These are phyloP conservation scores for Debaryomyces sp. DNA, from an alignment of 1,139 yeast species.

Conservation along the genomic window DNA sequence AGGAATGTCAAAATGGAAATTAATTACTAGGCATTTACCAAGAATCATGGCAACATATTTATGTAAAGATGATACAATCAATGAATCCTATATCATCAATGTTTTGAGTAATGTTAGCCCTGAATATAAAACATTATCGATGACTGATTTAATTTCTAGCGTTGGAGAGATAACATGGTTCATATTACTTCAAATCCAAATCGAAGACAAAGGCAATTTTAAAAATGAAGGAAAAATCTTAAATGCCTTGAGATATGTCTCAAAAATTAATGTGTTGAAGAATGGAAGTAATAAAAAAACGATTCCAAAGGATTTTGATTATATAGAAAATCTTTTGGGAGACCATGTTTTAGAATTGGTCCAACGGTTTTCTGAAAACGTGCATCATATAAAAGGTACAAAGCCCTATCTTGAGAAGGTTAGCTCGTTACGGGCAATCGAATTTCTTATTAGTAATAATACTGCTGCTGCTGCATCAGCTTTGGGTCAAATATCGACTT, in stretches of 20 bases:
- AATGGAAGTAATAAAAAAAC: constrained; percentile 14
- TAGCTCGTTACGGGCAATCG: constrained; percentile 73
- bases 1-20: constrained; percentile 33
- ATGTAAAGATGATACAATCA: constrained; percentile 41
- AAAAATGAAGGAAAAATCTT: constrained; percentile 36
- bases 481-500: constrained; percentile 85
- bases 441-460: constrained; percentile 64
- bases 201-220: constrained; percentile 30
- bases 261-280: constrained; percentile 28
- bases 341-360: constrained; percentile 76
- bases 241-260: constrained; percentile 45
- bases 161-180: constrained; percentile 49
- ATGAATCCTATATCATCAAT: constrained; percentile 53
- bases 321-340: constrained; percentile 40
- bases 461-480: constrained; percentile 70
- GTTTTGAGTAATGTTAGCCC: constrained; percentile 60
- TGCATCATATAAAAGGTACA: constrained; percentile 71
- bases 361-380: constrained; percentile 74
- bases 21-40: constrained; percentile 39
- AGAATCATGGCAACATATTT: constrained; percentile 45
- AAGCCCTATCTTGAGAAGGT: constrained; percentile 74
- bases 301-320: constrained; percentile 16
- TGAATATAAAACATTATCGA: constrained; percentile 33
- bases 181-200: constrained; percentile 40
- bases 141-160: constrained; percentile 47